Conservation (phyloP, 768 basidiomycete genomes). For the Pisolithus albus region DNA sequence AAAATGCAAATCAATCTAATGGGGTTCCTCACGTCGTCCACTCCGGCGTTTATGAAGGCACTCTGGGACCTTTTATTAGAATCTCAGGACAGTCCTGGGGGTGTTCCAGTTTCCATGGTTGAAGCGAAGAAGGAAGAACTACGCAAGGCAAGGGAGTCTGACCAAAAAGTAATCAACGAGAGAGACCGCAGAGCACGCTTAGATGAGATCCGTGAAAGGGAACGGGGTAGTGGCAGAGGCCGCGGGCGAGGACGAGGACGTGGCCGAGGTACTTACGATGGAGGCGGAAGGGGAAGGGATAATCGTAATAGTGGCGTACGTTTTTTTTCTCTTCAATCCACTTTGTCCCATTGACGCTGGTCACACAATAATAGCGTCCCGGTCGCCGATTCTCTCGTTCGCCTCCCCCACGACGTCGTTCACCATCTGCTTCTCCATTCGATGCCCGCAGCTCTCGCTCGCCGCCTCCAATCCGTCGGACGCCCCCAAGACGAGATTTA, state of each 20-base stretch:
- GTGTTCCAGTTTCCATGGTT: constrained; percentile 84
- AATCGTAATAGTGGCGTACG: constrained; percentile 50
- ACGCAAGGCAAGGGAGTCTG: constrained; percentile 58
- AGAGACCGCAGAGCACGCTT: constrained; percentile 61
- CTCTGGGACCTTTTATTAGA: constrained; percentile 92
- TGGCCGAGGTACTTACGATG: constrained; percentile 42
- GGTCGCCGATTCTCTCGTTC: constrained; percentile 44
- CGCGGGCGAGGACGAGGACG: constrained; percentile 56
- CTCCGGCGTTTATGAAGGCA: constrained; percentile 77
- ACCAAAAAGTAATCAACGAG: constrained; percentile 61
- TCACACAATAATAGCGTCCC: constrained; percentile 27
- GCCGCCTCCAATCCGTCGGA: constrained; percentile 28
- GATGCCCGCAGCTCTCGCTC: constrained; percentile 36
- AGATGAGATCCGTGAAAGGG: constrained; percentile 63
- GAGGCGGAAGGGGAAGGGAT: constrained; percentile 46
- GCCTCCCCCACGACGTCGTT: constrained; percentile 42
- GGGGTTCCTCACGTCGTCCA: constrained; percentile 87
- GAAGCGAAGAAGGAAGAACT: constrained; percentile 92
- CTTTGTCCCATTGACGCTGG: constrained; percentile 6
- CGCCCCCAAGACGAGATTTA: constrained; percentile 24
- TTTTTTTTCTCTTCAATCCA: neutral
- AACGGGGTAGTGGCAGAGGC: constrained; percentile 42
- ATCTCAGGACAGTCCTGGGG: constrained; percentile 82
- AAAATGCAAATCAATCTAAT: constrained; percentile 95
- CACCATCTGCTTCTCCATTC: constrained; percentile 31